These are phyloP conservation scores for Solanum virginianum DNA, from an alignment of 257 asterid genomes.

Conservation along the genomic window DNA sequence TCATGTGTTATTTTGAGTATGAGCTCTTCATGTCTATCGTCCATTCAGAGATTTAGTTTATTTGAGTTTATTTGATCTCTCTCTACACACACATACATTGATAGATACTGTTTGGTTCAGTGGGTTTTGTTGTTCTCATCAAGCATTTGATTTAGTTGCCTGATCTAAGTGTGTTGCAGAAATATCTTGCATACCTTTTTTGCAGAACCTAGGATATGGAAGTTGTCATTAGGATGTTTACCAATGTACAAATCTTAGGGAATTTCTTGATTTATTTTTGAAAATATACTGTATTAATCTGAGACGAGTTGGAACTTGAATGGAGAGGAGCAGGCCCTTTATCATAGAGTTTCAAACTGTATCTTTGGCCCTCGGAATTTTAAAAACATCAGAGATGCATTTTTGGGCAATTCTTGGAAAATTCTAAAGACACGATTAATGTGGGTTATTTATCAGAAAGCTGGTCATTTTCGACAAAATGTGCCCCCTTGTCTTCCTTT, in stretches of 20 bases:
- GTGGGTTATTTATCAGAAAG: neutral
- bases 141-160: neutral
- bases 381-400: neutral
- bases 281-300: neutral
- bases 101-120: neutral
- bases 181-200: neutral
- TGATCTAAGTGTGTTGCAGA: neutral
- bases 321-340: neutral
- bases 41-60: neutral
- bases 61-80: neutral
- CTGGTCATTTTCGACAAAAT: neutral
- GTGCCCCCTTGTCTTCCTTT: neutral
- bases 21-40: neutral
- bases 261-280: neutral
- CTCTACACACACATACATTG: neutral
- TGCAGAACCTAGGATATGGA: neutral
- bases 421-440: neutral
- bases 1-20: neutral
- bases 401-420: neutral
- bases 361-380: neutral
- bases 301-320: neutral
- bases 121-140: neutral
- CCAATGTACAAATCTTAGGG: neutral
- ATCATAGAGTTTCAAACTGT: neutral
- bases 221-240: neutral